phyloP scores from a whole-genome alignment of 495 filamentous ascomycete genomes.

The Tuber umbilicatum region DNA sequence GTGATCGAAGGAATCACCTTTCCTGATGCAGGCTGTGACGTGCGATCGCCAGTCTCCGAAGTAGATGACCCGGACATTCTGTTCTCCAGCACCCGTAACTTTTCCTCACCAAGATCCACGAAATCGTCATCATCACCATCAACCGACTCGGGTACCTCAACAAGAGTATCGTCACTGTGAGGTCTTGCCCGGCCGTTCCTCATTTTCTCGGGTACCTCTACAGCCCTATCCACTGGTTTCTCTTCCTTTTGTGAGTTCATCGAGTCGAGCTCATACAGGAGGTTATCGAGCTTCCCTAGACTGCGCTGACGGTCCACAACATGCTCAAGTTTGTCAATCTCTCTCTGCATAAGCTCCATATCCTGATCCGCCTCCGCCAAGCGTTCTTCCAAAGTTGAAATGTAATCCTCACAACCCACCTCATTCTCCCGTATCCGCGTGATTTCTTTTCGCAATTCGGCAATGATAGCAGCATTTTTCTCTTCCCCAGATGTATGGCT shows the following conservation, averaged over 20 bases:
- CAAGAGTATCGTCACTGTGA: conserved; percentile 28
- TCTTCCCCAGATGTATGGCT: conserved; percentile 88
- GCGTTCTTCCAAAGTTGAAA: conserved; percentile 91
- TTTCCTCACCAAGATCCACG: conserved; percentile 11
- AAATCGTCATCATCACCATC: conserved; percentile 14
- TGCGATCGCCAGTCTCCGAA: conserved; percentile 21
- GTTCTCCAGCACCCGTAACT: not conserved
- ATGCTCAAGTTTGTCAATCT: conserved; percentile 88
- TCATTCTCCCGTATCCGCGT: conserved; percentile 85
- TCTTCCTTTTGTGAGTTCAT: conserved; percentile 48
- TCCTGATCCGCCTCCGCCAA: conserved; percentile 95
- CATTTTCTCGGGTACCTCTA: conserved; percentile 32
- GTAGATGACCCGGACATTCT: not conserved
- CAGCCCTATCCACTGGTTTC: conserved; percentile 33
- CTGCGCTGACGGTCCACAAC: conserved; percentile 93
- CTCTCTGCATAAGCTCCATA: conserved; percentile 89
- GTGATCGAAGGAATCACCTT: conserved; percentile 35
- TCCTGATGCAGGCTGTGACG: conserved; percentile 18
- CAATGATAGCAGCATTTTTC: conserved; percentile 74
- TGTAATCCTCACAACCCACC: conserved; percentile 84
- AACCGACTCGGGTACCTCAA: conserved; percentile 29
- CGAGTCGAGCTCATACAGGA: conserved; percentile 83
- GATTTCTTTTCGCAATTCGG: conserved; percentile 86
- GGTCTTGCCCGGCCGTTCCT: not conserved
- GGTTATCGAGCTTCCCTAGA: conserved; percentile 84